Evolutionary conservation across 192 early-diverging fungal species (phyloP).

Genomic region (Gamsiella multidivaricata): DNA sequence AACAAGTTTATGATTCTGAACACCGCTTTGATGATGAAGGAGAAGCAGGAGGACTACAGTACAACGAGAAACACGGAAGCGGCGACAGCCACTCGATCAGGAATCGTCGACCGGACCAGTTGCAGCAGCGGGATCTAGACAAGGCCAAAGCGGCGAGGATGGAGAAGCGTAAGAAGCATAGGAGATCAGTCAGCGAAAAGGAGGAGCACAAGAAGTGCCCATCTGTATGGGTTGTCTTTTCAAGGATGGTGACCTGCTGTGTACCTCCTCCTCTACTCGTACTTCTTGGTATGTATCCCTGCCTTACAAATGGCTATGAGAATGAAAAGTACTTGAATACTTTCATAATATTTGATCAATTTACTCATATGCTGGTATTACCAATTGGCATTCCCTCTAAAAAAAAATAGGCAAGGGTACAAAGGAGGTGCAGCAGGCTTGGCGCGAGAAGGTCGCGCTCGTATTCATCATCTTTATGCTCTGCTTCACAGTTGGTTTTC

Average conservation of each 20-base stretch:
- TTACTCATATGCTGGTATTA: background rate
- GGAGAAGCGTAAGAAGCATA: constrained; percentile 36
- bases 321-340: too few species aligned
- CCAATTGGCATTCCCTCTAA: background rate
- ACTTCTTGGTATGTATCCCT: constrained; percentile 22
- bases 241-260: constrained; percentile 66
- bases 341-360: background rate
- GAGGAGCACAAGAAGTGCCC: constrained; percentile 19
- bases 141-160: constrained; percentile 37
- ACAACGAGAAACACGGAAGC: background rate
- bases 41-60: background rate
- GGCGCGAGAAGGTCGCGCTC: constrained; percentile 92
- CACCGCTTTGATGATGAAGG: background rate
- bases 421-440: constrained; percentile 75
- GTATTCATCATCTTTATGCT: constrained; percentile 83
- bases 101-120: constrained; percentile 34
- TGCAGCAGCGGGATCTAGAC: constrained; percentile 38
- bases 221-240: constrained; percentile 62
- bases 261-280: constrained; percentile 62
- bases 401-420: constrained; percentile 20
- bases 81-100: constrained; percentile 11
- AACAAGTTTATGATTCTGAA: background rate
- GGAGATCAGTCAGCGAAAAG: constrained; percentile 5
- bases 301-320: too few species aligned
- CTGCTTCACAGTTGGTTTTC: constrained; percentile 79